These are phyloP conservation scores for Mollisiaceae sp. DNA, from an alignment of 2,329 filamentous ascomycete genomes.

Conservation along the genomic window DNA sequence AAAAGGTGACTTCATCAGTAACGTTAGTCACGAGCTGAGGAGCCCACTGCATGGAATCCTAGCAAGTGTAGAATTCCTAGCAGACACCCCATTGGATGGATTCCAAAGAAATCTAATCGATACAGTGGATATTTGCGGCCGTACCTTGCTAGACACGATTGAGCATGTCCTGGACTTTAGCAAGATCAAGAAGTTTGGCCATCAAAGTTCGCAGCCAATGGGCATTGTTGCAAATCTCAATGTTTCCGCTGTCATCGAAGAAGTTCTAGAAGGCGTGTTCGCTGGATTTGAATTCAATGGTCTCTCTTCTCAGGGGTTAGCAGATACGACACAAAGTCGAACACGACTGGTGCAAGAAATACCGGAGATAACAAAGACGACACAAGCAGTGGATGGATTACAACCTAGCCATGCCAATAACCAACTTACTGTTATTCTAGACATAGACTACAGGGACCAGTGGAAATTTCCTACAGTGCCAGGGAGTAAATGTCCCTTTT, in stretches of 20 bases:
- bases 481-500: conserved; percentile 22
- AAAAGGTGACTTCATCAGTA: conserved; percentile 61
- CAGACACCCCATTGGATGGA: conserved; percentile 46
- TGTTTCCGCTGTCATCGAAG: conserved; percentile 43
- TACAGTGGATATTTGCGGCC: conserved; percentile 43
- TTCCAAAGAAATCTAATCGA: conserved; percentile 42
- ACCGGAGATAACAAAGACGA: neutral
- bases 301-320: conserved; percentile 34
- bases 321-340: conserved; percentile 32
- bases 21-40: conserved; percentile 61
- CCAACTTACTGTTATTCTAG: conserved; percentile 52
- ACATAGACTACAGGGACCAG: conserved; percentile 44
- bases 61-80: conserved; percentile 54
- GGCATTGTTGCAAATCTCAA: conserved; percentile 39
- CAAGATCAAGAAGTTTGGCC: conserved; percentile 39
- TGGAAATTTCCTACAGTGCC: conserved; percentile 38
- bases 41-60: conserved; percentile 62
- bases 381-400: conserved; percentile 1
- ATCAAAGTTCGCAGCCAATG: conserved; percentile 29
- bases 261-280: conserved; percentile 45
- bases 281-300: conserved; percentile 43
- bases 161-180: conserved; percentile 47
- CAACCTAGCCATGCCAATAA: conserved; percentile 14
- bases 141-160: conserved; percentile 45
- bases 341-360: neutral